Evolutionary conservation across 2,329 filamentous ascomycete species (phyloP).

Genomic region (Neoscytalidium dimidiatum): DNA sequence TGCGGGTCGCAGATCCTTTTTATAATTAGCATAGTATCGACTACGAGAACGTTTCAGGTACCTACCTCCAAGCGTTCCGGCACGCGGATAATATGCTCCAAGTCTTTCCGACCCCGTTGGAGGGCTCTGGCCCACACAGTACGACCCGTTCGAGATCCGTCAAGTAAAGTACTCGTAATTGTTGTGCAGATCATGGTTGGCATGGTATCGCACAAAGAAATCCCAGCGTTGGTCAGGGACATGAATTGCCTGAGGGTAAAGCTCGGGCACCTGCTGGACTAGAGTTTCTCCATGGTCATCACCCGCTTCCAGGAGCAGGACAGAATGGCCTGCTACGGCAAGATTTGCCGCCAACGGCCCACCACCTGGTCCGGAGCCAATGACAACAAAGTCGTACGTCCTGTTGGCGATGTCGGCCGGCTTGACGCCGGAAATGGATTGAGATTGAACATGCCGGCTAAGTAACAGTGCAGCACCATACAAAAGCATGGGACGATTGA

Average conservation of each 20-base stretch:
- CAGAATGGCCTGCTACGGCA: constrained; percentile 59
- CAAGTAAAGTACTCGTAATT: constrained; percentile 61
- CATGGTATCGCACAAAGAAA: constrained; percentile 64
- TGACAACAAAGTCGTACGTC: constrained; percentile 62
- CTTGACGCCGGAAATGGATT: background rate
- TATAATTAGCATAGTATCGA: background rate
- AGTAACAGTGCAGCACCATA: background rate
- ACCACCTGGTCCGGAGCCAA: constrained; percentile 62
- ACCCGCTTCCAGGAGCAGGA: constrained; percentile 63
- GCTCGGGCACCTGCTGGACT: background rate
- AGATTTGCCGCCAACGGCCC: constrained; percentile 61
- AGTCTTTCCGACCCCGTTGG: constrained; percentile 44
- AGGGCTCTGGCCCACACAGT: constrained; percentile 56
- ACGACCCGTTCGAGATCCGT: constrained; percentile 50
- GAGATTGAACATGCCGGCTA: background rate
- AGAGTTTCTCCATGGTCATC: constrained; percentile 54
- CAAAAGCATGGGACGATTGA: background rate
- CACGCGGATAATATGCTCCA: constrained; percentile 61
- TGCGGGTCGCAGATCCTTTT: constrained; percentile 60
- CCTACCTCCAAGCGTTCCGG: constrained; percentile 51
- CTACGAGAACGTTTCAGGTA: background rate
- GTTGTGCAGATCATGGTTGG: constrained; percentile 44
- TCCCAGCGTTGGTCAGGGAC: constrained; percentile 56
- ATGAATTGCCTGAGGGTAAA: background rate
- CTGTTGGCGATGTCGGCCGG: background rate